Evolutionary conservation across 2,329 filamentous ascomycete genomes (phyloP).

Genomic region (Ustulina deusta): DNA sequence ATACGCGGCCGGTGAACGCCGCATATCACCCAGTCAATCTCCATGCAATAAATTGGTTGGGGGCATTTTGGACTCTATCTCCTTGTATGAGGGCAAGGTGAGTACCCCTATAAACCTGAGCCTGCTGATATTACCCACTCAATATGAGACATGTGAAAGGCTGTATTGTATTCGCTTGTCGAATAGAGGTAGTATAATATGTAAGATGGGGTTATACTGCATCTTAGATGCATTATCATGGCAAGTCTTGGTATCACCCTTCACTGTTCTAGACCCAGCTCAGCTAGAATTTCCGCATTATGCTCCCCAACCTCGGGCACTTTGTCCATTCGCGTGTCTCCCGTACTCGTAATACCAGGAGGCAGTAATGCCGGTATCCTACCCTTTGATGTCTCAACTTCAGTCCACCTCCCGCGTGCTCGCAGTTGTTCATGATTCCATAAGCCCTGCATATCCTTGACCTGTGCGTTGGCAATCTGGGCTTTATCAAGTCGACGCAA

Average conservation of each 20-base stretch:
- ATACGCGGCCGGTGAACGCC: not conserved
- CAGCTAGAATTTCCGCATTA: conserved; percentile 59
- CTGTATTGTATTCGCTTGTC: conserved; percentile 1
- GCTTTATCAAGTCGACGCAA: conserved; percentile 59
- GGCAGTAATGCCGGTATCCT: conserved; percentile 62
- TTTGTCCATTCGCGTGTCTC: conserved; percentile 55
- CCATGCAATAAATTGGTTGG: not conserved
- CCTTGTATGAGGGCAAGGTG: not conserved
- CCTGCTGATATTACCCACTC: too few species aligned
- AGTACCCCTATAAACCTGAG: too few species aligned
- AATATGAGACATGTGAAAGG: conserved; percentile 4
- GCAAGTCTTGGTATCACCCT: conserved; percentile 8
- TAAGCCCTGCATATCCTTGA: conserved; percentile 66
- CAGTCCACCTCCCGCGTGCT: conserved; percentile 63
- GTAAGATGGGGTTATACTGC: conserved; percentile 1
- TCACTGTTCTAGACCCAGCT: conserved; percentile 54
- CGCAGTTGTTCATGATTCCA: conserved; percentile 66
- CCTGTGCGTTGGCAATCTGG: conserved; percentile 65
- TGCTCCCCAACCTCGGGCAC: conserved; percentile 65
- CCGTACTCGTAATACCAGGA: conserved; percentile 54
- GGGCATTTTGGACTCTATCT: not conserved
- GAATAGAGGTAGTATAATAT: conserved; percentile 3
- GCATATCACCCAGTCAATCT: not conserved
- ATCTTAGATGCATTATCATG: conserved; percentile 20
- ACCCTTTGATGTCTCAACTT: conserved; percentile 62